Conservation (phyloP, 495 filamentous ascomycete species). For the Penicillium malachiteum region DNA sequence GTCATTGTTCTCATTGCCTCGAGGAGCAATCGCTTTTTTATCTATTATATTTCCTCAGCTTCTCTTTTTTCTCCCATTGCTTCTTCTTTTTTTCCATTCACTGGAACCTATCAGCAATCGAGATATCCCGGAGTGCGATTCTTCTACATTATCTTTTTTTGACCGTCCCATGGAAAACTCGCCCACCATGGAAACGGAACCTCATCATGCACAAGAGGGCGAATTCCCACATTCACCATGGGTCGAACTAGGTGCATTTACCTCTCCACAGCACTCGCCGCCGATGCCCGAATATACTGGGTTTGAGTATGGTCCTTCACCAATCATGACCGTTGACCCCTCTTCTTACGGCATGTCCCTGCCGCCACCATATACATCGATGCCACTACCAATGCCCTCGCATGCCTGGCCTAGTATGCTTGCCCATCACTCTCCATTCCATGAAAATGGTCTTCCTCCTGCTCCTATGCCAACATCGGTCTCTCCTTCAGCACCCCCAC, state of each 20-base stretch:
- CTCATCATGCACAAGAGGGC: conserved; percentile 40
- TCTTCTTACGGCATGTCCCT: conserved; percentile 43
- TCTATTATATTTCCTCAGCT: no score
- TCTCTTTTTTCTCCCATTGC: no score
- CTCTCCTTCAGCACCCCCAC: conserved; percentile 46
- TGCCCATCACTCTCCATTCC: conserved; percentile 39
- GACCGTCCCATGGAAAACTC: conserved; percentile 21
- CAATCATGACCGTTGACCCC: conserved; percentile 37
- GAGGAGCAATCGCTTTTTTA: no score
- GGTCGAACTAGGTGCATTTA: conserved; percentile 49
- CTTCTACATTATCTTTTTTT: background rate
- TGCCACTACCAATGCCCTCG: conserved; percentile 64
- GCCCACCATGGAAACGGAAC: conserved; percentile 45
- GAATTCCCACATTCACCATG: conserved; percentile 54
- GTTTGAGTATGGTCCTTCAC: conserved; percentile 36
- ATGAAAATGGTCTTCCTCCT: conserved; percentile 35
- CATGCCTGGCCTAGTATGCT: conserved; percentile 73
- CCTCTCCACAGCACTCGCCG: conserved; percentile 45
- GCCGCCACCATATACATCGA: conserved; percentile 47
- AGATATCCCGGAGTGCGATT: background rate
- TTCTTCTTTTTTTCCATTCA: background rate
- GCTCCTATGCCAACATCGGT: conserved; percentile 56
- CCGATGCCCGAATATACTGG: conserved; percentile 45
- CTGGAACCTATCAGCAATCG: conserved; percentile 11
- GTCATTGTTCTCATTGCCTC: conserved; percentile 9